phyloP scores from a whole-genome alignment of 176 grass and related monocot genomes.

The Poa pratensis region DNA sequence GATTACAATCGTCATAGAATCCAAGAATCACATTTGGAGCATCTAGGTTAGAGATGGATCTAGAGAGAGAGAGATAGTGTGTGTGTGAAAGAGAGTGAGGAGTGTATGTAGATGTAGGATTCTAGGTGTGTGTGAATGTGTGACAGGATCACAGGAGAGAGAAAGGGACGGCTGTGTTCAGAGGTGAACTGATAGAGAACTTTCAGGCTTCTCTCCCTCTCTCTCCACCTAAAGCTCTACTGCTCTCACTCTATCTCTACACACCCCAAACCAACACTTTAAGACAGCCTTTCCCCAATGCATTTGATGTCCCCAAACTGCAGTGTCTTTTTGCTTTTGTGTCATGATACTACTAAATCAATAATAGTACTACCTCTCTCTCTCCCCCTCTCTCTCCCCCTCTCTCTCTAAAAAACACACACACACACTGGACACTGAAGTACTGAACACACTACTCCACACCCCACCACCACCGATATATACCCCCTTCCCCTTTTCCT shows the following conservation, averaged over 20 bases:
- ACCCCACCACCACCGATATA: slow-evolving; percentile 43
- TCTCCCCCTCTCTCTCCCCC: slow-evolving; percentile 15
- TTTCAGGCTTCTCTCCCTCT: slow-evolving; percentile 66
- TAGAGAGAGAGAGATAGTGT: slow-evolving; percentile 38
- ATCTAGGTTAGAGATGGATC: slow-evolving; percentile 1
- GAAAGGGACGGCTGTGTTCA: slow-evolving; percentile 89
- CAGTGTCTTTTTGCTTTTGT: slow-evolving; percentile 69
- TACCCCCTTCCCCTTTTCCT: slow-evolving; percentile 28
- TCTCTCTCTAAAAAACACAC: slow-evolving; percentile 15
- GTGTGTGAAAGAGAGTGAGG: slow-evolving; percentile 28
- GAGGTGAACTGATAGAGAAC: slow-evolving; percentile 84
- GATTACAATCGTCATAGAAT: slow-evolving; percentile 71
- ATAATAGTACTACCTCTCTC: slow-evolving; percentile 24
- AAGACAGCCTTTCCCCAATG: slow-evolving; percentile 59
- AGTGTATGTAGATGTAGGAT: slow-evolving; percentile 22
- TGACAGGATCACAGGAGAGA: slow-evolving; percentile 78
- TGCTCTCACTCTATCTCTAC: slow-evolving; percentile 50
- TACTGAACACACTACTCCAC: slow-evolving; percentile 16
- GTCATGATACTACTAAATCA: slow-evolving; percentile 37
- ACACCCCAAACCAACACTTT: slow-evolving; percentile 69
- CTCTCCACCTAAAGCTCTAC: slow-evolving; percentile 54
- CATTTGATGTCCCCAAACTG: slow-evolving; percentile 69
- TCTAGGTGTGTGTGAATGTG: slow-evolving; percentile 47
- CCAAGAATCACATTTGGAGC: slow-evolving; percentile 59
- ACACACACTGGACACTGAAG: slow-evolving; percentile 3